Percentiles rank a stretch among this genome's conserved stretches.
Evolutionary conservation across 805 yeast genomes (phyloP).

Genomic region (Grigorovia jiainica): DNA sequence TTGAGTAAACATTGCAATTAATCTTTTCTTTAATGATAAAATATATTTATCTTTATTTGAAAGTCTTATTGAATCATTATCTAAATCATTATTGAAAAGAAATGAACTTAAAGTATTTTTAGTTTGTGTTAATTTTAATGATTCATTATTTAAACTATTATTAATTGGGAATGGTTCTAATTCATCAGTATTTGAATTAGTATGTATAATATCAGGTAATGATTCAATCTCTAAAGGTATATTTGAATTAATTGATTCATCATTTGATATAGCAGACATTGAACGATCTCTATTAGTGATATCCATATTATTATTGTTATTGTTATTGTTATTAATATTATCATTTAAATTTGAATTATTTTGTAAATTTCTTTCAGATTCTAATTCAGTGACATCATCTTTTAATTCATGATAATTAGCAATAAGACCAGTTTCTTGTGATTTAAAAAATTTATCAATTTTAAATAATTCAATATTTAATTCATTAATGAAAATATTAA

Average conservation of each 20-base stretch:
- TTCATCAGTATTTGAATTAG: not conserved
- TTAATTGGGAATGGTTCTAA: not conserved
- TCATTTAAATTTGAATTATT: too few species aligned
- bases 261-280: not conserved
- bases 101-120: conserved; percentile 2
- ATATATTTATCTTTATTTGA: not conserved
- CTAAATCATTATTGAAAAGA: not conserved
- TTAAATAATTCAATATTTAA: conserved; percentile 69
- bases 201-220: not conserved
- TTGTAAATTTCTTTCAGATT: too few species aligned
- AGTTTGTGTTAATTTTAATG: conserved; percentile 1
- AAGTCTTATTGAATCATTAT: not conserved
- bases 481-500: conserved; percentile 54
- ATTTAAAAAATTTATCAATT: conserved; percentile 63
- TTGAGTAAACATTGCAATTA: conserved; percentile 57
- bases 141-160: not conserved
- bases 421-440: conserved; percentile 43
- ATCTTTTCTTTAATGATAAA: conserved; percentile 44
- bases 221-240: conserved; percentile 3
- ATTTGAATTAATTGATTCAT: conserved; percentile 2
- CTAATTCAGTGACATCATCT: conserved; percentile 57
- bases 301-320: not conserved
- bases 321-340: too few species aligned
- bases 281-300: not conserved
- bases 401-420: conserved; percentile 42